Conservation (phyloP, 1,284 basidiomycete genomes). For the Sphagnurus paluster region DNA sequence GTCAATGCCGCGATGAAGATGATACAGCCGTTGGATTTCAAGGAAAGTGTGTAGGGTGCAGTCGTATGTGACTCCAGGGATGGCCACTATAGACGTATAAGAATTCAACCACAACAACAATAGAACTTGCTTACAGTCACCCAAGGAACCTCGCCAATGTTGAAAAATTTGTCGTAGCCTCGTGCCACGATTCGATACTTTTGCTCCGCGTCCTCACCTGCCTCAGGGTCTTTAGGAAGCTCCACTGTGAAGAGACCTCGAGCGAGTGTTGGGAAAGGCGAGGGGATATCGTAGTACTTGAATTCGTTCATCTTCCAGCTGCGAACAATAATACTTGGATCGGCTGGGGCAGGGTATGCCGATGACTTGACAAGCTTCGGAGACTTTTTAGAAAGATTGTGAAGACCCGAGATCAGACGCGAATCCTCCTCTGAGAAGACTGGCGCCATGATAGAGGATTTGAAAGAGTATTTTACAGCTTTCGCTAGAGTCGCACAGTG, state of each 20-base stretch:
- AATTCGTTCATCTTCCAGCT: conserved; percentile 98
- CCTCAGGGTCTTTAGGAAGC: conserved; percentile 27
- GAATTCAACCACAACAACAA: conserved; percentile 3
- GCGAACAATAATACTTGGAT: conserved; percentile 53
- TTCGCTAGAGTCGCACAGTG: conserved; percentile 2
- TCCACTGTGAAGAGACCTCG: conserved; percentile 81
- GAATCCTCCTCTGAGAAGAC: conserved; percentile 44
- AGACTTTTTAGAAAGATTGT: conserved; percentile 47
- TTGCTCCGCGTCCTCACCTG: conserved; percentile 23
- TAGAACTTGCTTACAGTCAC: conserved; percentile 66
- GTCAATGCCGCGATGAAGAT: conserved; percentile 93
- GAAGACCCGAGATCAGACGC: conserved; percentile 54
- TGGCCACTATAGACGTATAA: conserved; percentile 62
- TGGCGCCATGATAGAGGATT: conserved; percentile 13
- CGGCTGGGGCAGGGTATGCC: conserved; percentile 53
- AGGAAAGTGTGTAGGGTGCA: conserved; percentile 85
- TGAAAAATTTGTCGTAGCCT: conserved; percentile 99
- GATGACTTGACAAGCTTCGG: conserved; percentile 63
- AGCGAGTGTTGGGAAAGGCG: conserved; percentile 90
- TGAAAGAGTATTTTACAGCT: conserved; percentile 3
- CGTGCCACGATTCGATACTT: conserved; percentile 80
- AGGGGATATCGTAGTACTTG: conserved; percentile 87
- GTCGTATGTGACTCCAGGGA: conserved; percentile 72
- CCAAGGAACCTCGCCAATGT: conserved; percentile 95
- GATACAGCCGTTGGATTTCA: conserved; percentile 98